These are phyloP conservation scores for Leucocoprinus leucothites DNA, from an alignment of 768 basidiomycete genomes.

Conservation along the genomic window DNA sequence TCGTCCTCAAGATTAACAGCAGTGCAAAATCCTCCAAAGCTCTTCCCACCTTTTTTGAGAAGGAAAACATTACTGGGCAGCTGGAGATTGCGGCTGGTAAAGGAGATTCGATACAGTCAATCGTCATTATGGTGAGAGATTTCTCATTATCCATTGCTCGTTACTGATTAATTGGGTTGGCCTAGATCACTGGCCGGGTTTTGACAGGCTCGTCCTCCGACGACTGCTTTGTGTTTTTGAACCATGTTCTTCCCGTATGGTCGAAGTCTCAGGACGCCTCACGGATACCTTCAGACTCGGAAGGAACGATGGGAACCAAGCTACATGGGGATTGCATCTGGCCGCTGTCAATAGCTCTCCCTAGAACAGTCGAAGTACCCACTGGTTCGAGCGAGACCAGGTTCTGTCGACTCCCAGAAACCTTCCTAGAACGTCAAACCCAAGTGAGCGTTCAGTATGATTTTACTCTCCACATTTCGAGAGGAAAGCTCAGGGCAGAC, in stretches of 20 bases:
- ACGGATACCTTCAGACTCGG: constrained; percentile 38
- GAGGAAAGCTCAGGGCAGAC: constrained; percentile 46
- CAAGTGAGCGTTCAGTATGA: constrained; percentile 50
- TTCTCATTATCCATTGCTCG: neutral
- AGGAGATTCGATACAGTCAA: constrained; percentile 50
- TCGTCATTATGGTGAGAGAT: constrained; percentile 38
- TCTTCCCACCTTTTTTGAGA: constrained; percentile 51
- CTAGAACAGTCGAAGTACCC: constrained; percentile 36
- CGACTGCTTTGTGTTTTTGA: constrained; percentile 44
- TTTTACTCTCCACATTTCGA: constrained; percentile 39
- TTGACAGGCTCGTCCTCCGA: constrained; percentile 43
- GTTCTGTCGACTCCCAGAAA: constrained; percentile 45
- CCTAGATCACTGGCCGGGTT: constrained; percentile 48
- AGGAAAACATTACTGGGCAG: constrained; percentile 46
- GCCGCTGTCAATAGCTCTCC: constrained; percentile 46
- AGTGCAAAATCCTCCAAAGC: constrained; percentile 51
- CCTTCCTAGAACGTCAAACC: constrained; percentile 49
- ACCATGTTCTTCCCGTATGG: constrained; percentile 44
- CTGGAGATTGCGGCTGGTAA: constrained; percentile 46
- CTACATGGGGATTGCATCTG: constrained; percentile 45
- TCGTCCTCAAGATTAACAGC: constrained; percentile 44
- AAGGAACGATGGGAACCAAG: constrained; percentile 37
- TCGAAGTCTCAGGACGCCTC: constrained; percentile 39
- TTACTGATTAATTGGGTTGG: neutral
- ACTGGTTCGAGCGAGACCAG: constrained; percentile 34